A percentile compares a stretch with the other conserved stretches of the same genome.
These are phyloP conservation scores for Penicillium nucicola DNA, from an alignment of 495 filamentous ascomycete species.

Conservation along the genomic window DNA sequence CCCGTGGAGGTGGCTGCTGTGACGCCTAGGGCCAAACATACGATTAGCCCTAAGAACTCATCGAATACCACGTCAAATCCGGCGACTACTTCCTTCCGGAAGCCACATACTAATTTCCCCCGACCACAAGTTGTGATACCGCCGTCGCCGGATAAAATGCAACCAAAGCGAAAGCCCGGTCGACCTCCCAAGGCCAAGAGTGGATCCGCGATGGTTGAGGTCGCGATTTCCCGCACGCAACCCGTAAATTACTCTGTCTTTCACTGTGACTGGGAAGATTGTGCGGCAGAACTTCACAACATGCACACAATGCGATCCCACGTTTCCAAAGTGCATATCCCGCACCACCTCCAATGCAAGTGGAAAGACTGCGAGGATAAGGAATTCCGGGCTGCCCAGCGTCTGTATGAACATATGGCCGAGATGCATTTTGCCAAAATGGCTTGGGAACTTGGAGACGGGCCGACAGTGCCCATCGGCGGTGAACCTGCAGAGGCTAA, in stretches of 20 bases:
- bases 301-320: slow-evolving; percentile 67
- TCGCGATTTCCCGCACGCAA: slow-evolving; percentile 3
- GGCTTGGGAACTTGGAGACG: slow-evolving; percentile 66
- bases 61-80: not conserved
- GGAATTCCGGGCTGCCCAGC: slow-evolving; percentile 24
- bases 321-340: slow-evolving; percentile 53
- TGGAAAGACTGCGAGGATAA: slow-evolving; percentile 31
- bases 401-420: slow-evolving; percentile 61
- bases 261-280: slow-evolving; percentile 62
- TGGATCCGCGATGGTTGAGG: slow-evolving; percentile 9
- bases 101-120: not conserved
- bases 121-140: slow-evolving; percentile 14
- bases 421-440: slow-evolving; percentile 54
- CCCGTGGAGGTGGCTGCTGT: too few relatives aligned
- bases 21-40: too few relatives aligned
- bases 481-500: slow-evolving; percentile 29
- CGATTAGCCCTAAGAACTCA: too few relatives aligned
- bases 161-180: slow-evolving; percentile 4
- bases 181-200: slow-evolving; percentile 12
- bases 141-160: slow-evolving; percentile 10
- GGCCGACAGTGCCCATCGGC: slow-evolving; percentile 46
- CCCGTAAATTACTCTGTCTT: slow-evolving; percentile 41
- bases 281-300: slow-evolving; percentile 71
- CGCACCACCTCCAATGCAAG: slow-evolving; percentile 26
- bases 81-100: too few relatives aligned